Evolutionary conservation across 129 eudicot species (phyloP), one percentile per base, ranked within the genome.

Genomic region (Chrysanthemum lavandulifolium): DNA sequence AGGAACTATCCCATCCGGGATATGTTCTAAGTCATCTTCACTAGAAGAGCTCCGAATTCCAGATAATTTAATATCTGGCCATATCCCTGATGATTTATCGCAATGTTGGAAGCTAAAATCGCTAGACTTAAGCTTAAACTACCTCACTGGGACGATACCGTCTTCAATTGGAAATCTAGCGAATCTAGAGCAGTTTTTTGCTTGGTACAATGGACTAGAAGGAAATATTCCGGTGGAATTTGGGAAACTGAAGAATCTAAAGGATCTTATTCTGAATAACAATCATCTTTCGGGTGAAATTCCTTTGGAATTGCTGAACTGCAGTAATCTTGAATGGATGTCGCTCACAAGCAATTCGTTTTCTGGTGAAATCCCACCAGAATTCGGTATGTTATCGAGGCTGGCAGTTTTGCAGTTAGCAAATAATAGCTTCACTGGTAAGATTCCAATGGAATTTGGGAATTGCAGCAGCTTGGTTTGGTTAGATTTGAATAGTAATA

Each of bases 121-220:
- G 12, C 74, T 93, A 1, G 98, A 93, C 75, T 80, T 93, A 75
- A 93, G 98, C 84, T 73, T 93, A 65, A 93, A 93, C 60, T 89
- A 85, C 66, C 73, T 93, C 62, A 89, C 86, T 69, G 95, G 98
- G 43, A 62, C 90, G 0, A 93, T 93, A 25, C 98, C 96, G 31
- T 77, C 81, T 13, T 86, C 81, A 45, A 48, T 89, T 2, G 96
- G 96, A 51, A 81, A 85, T 51, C 85, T 93, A 21, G 92, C 71
- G 81, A 89, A 93, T 75, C 86, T 93, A 5, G 98, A 93, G 87
- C 92, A 87, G 87, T 81, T 93, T 18, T n/a, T 93, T 48, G 96
- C 95, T 11, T 92, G 98, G 98, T 93, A 93, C 70, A 93, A 93
- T 66, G 81, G 86, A 23, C 71, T 93, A 78, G 92, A 87, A 61